A percentile compares a stretch with the other conserved stretches of the same genome.
These are phyloP conservation scores for Hypocrella siamensis DNA, from an alignment of 2,329 filamentous ascomycete species.

Conservation along the genomic window DNA sequence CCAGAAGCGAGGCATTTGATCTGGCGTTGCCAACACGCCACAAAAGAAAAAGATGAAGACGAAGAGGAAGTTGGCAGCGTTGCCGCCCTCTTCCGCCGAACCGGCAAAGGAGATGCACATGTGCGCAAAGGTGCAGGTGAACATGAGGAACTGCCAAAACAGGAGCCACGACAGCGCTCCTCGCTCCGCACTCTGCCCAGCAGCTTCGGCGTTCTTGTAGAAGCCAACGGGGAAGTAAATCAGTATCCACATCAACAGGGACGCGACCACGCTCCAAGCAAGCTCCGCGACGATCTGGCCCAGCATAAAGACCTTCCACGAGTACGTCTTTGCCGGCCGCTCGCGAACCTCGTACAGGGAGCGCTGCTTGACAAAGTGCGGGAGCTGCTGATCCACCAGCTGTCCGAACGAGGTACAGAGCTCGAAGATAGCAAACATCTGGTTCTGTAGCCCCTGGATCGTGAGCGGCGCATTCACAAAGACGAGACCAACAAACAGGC, in stretches of 20 bases:
- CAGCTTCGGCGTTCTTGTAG: constrained; percentile 49
- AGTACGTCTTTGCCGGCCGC: constrained; percentile 69
- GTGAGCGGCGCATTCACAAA: constrained; percentile 60
- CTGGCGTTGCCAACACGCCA: constrained; percentile 52
- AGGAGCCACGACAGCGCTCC: constrained; percentile 71
- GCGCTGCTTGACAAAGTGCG: constrained; percentile 69
- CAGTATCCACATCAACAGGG: constrained; percentile 59
- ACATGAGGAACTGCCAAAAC: constrained; percentile 60
- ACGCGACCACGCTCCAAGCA: constrained; percentile 67
- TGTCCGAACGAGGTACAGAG: constrained; percentile 69
- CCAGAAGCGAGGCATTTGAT: constrained; percentile 57
- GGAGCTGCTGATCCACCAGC: constrained; percentile 68
- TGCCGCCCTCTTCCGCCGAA: constrained; percentile 58
- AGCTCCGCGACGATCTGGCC: constrained; percentile 73
- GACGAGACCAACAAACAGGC: constrained; percentile 70
- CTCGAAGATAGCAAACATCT: constrained; percentile 79
- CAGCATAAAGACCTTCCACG: constrained; percentile 74
- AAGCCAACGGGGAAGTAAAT: constrained; percentile 83
- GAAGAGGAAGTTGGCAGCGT: constrained; percentile 63
- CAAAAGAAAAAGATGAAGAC: constrained; percentile 61
- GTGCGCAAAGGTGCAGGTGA: constrained; percentile 66
- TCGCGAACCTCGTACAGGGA: constrained; percentile 75
- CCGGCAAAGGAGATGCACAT: constrained; percentile 65
- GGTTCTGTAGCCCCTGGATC: constrained; percentile 68
- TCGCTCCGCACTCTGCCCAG: constrained; percentile 47